These are phyloP conservation scores for Colletotrichum navitas DNA, from an alignment of 2,329 filamentous ascomycete species.

Conservation along the genomic window DNA sequence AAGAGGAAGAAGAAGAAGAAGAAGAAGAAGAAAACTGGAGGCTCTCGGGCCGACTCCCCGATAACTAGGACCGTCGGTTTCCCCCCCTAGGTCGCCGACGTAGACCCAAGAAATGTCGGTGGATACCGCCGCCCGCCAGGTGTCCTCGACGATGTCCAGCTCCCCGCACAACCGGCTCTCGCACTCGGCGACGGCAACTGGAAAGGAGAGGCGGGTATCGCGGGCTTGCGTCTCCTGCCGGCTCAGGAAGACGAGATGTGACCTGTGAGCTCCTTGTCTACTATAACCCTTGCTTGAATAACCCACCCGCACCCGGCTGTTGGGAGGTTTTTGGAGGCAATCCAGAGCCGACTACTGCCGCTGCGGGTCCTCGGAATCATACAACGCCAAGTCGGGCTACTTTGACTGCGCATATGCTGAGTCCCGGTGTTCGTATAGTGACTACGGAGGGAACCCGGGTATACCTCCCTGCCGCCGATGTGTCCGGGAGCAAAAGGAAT, in stretches of 20 bases:
- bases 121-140: slow-evolving; percentile 21
- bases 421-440: slow-evolving; percentile 44
- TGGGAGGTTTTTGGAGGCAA: not conserved
- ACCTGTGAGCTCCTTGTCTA: slow-evolving; percentile 47
- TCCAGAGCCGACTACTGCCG: not conserved
- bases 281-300: slow-evolving; percentile 18
- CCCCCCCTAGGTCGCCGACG: not conserved
- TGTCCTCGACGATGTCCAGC: not conserved
- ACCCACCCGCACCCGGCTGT: slow-evolving; percentile 9
- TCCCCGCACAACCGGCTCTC: slow-evolving; percentile 21
- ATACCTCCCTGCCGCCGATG: slow-evolving; percentile 55
- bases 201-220: slow-evolving; percentile 49
- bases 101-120: slow-evolving; percentile 21
- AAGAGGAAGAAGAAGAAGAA: not conserved
- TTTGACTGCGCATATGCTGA: not conserved
- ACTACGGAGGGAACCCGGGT: slow-evolving; percentile 52
- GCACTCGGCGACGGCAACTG: slow-evolving; percentile 34
- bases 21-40: too few species aligned
- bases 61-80: too few species aligned
- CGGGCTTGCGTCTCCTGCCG: slow-evolving; percentile 51
- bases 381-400: rapidly evolving
- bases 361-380: not conserved
- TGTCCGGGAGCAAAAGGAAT: slow-evolving; percentile 53
- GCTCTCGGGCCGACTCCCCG: slow-evolving; percentile 7
- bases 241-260: slow-evolving; percentile 50